Conservation (phyloP, 2,329 filamentous ascomycete genomes). For the Alternaria sp. region DNA sequence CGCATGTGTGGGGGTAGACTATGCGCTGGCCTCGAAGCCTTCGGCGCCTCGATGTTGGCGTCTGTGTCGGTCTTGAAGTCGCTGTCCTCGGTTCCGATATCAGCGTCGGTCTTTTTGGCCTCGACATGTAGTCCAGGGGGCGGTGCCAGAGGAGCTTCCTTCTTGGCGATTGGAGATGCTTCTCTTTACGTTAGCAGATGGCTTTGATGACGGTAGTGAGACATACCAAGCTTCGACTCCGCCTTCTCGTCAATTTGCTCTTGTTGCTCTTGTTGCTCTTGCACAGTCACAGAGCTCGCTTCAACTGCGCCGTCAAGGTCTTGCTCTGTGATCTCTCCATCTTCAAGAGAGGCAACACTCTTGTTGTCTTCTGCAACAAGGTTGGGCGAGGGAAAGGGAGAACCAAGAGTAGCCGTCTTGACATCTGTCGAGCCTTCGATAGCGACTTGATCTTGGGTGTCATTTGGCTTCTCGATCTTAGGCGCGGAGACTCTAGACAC, state of each 20-base stretch:
- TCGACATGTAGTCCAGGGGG: neutral
- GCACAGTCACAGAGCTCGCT: neutral
- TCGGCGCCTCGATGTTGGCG: neutral
- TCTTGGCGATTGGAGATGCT: neutral
- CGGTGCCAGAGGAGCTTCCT: neutral
- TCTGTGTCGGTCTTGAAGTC: neutral
- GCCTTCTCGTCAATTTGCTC: neutral
- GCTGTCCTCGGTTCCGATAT: neutral
- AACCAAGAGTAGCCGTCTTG: neutral
- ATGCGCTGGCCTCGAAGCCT: neutral
- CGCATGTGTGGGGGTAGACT: slow-evolving; percentile 22
- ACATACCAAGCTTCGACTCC: neutral
- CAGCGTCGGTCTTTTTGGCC: neutral
- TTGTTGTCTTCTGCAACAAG: neutral
- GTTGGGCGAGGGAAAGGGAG: neutral
- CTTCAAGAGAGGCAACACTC: neutral
- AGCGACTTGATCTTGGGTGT: neutral
- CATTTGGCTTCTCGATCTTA: neutral
- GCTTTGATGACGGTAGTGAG: neutral
- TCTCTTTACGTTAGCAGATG: neutral
- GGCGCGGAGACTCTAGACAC: too few species aligned
- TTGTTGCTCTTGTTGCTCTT: neutral
- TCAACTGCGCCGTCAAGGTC: rapidly evolving
- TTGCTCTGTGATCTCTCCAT: neutral
- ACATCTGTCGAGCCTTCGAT: neutral